phyloP scores from a whole-genome alignment of 2,329 filamentous ascomycete species.

The Fusarium metavorans region DNA sequence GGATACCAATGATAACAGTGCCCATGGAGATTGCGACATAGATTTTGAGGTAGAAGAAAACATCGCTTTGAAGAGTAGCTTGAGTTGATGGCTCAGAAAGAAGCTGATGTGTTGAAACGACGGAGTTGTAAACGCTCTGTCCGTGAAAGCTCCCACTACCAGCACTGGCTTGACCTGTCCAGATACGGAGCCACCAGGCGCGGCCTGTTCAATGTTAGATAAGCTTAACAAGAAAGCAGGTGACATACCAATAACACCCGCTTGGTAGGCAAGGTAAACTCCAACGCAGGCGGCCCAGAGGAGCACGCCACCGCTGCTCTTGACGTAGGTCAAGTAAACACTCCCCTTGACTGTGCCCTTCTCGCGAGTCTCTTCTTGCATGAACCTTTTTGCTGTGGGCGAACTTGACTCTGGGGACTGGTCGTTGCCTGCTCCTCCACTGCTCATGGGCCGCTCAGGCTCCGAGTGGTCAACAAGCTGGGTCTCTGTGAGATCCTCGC shows the following conservation, averaged over 20 bases:
- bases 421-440: slow-evolving; percentile 49
- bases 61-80: slow-evolving; percentile 48
- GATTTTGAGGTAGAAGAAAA: slow-evolving; percentile 74
- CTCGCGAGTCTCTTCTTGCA: slow-evolving; percentile 78
- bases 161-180: slow-evolving; percentile 58
- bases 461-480: slow-evolving; percentile 65
- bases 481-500: slow-evolving; percentile 56
- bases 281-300: slow-evolving; percentile 68
- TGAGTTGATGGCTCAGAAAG: slow-evolving; percentile 53
- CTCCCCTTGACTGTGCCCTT: slow-evolving; percentile 73
- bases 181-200: slow-evolving; percentile 73
- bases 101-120: slow-evolving; percentile 58
- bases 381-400: slow-evolving; percentile 73
- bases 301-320: slow-evolving; percentile 71
- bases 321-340: slow-evolving; percentile 75
- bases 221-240: not conserved
- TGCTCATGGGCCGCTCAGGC: slow-evolving; percentile 54
- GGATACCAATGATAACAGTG: slow-evolving; percentile 68
- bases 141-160: slow-evolving; percentile 39
- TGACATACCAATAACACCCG: slow-evolving; percentile 62
- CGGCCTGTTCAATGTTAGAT: slow-evolving; percentile 51
- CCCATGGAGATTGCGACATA: slow-evolving; percentile 76
- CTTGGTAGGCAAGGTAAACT: slow-evolving; percentile 65
- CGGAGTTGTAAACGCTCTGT: slow-evolving; percentile 53
- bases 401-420: slow-evolving; percentile 18